Evolutionary conservation across 148 eudicot species (phyloP).

Genomic region (Diospyros lotus): DNA sequence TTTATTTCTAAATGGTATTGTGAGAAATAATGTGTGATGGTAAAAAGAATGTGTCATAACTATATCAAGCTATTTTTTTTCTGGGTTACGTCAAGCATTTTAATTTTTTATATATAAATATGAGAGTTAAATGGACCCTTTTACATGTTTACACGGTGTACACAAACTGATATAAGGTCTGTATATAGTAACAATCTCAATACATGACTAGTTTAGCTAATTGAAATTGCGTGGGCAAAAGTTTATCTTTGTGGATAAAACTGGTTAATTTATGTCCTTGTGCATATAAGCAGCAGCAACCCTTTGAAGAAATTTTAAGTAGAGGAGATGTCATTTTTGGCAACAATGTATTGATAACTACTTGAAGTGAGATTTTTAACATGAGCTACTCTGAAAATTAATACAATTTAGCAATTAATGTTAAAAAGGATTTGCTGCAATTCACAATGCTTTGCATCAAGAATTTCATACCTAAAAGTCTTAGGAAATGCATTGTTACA

Average conservation of each 20-base stretch:
- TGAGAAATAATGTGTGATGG: too few species aligned
- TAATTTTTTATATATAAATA: too few species aligned
- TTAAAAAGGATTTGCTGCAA: conserved; percentile 2
- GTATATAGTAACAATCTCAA: too few species aligned
- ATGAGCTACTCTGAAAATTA: neutral
- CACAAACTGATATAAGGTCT: too few species aligned
- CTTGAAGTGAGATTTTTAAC: neutral
- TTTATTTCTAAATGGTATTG: too few species aligned
- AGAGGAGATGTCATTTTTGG: neutral
- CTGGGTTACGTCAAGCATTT: too few species aligned
- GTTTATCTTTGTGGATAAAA: neutral
- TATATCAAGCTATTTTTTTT: too few species aligned
- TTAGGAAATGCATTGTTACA: neutral
- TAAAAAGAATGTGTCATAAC: too few species aligned
- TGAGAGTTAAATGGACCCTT: too few species aligned
- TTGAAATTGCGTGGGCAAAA: neutral
- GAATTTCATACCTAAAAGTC: neutral
- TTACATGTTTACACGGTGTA: too few species aligned
- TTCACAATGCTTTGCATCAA: neutral
- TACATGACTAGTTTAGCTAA: too few species aligned
- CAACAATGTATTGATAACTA: neutral
- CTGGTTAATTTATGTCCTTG: neutral
- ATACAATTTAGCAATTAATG: neutral
- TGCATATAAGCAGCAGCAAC: neutral
- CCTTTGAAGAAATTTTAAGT: neutral